Base-by-base conservation (phyloP, 2,329 filamentous ascomycete genomes). In the Penicillium sp. region DNA sequence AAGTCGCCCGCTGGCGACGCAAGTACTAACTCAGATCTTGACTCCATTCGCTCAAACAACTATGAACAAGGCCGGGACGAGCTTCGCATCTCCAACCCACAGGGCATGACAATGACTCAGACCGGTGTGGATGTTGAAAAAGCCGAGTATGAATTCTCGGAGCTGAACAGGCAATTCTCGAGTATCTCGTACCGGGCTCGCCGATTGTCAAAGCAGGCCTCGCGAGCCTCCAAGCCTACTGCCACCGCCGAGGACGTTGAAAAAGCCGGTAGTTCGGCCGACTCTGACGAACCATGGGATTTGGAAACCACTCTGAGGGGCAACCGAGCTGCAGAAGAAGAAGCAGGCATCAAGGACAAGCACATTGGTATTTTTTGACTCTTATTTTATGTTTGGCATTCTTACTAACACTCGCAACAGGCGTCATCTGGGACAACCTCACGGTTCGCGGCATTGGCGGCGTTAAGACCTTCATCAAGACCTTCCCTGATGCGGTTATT, bases 321-420 rank as follows among this genome's bases (percentile, higher is more conserved):
- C 2, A 87, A 87, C 57, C 83, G 89, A 58, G 84, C 83, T 48
- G 88, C 91, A 8, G 90, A 92, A 70, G 83, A 85, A 61, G 86
- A 89, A 62, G 90, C 90, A 5, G 92, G 92, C 0, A 96, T 96
- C 75, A 88, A 87, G 61, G 83, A 87, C 5, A 96, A 96, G 79
- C 87, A 89, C 67, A 89, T 92, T 60, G 90, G 79, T 78, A 51
- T 39, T 6, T 52, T 3, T 10, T 5, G 2, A 25, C 34, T 28
- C 12, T 15, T 17, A 11, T 2, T 5, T 12, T 1, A 22, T 28
- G 15, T 14, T 38, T 25, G 12, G 8, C n/a, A 1, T 28, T 5
- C 2, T 1, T n/a, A n/a, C 12, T 39, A 2, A 39, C 15, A 3
- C 17, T n/a, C 20, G 45, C 2, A n/a, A 1, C 42, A 78, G 82